Evolutionary conservation across 2,329 filamentous ascomycete species (phyloP).

Genomic region (Zarea fungicola): DNA sequence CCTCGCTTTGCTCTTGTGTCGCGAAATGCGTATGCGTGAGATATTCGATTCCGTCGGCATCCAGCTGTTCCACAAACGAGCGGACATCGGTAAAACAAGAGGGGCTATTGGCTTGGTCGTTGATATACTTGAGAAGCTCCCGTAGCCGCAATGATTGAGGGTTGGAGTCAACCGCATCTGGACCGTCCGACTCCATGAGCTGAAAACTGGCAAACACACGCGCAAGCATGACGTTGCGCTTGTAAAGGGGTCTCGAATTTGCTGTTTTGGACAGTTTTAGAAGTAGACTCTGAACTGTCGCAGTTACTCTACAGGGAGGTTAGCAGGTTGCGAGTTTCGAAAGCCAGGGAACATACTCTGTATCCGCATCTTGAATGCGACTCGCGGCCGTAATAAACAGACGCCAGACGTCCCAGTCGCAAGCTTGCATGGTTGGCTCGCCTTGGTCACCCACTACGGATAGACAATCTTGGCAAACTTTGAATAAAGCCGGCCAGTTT

Average conservation of each 20-base stretch:
- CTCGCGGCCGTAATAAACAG: conserved; percentile 34
- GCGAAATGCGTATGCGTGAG: conserved; percentile 34
- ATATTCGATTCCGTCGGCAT: conserved; percentile 33
- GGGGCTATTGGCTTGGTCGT: conserved; percentile 30
- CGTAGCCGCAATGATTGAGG: conserved; percentile 27
- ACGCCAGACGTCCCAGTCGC: conserved; percentile 39
- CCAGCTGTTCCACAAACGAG: conserved; percentile 37
- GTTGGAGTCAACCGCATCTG: conserved; percentile 23
- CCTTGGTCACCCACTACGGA: conserved; percentile 31
- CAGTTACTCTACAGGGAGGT: conserved; percentile 21
- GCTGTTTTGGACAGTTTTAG: conserved; percentile 25
- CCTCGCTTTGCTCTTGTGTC: conserved; percentile 24
- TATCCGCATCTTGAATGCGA: conserved; percentile 25
- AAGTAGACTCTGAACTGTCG: conserved; percentile 26
- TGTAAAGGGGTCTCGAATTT: conserved; percentile 33
- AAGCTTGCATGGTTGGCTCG: conserved; percentile 37
- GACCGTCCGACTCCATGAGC: conserved; percentile 24
- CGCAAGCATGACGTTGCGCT: conserved; percentile 34
- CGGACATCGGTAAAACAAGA: conserved; percentile 45
- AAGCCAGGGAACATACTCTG: conserved; percentile 27
- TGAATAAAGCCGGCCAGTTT: conserved; percentile 39
- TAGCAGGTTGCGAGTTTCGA: conserved; percentile 9
- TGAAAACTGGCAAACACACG: conserved; percentile 33
- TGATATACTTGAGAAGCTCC: conserved; percentile 32
- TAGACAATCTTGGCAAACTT: conserved; percentile 40